phyloP scores from a whole-genome alignment of 305 asterid genomes.

The Solanum hybrid region DNA sequence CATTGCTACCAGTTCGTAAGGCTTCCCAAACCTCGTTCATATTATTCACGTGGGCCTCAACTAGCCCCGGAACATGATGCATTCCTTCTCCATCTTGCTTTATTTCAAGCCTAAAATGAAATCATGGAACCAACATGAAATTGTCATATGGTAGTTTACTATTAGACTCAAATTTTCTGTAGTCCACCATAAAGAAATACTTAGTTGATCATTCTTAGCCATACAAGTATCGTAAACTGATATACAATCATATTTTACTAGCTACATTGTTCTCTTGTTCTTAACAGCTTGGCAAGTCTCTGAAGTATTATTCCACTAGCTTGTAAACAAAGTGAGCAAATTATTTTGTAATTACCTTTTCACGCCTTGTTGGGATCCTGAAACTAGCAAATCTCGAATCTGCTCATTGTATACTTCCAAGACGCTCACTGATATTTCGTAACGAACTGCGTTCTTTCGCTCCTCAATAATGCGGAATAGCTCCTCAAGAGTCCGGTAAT shows the following conservation, averaged over 20 bases:
- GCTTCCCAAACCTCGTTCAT: slow-evolving; percentile 90
- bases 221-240: neutral
- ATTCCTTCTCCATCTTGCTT: slow-evolving; percentile 90
- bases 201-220: neutral
- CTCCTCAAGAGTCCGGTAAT: slow-evolving; percentile 78
- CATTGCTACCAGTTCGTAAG: slow-evolving; percentile 72
- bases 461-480: slow-evolving; percentile 72
- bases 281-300: neutral
- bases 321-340: neutral
- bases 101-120: slow-evolving; percentile 60
- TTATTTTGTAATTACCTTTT: slow-evolving; percentile 42
- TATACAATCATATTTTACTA: neutral
- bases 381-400: slow-evolving; percentile 62
- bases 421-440: slow-evolving; percentile 78
- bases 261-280: neutral
- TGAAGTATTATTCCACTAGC: neutral
- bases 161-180: neutral
- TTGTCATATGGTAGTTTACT: neutral
- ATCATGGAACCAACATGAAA: neutral
- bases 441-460: slow-evolving; percentile 49
- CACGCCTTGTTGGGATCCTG: slow-evolving; percentile 46
- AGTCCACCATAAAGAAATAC: neutral
- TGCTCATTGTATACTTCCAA: slow-evolving; percentile 96
- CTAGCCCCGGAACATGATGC: slow-evolving; percentile 90
- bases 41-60: slow-evolving; percentile 68